A percentile compares a stretch with the other conserved stretches of the same genome.
Conservation (phyloP, 352 stramenopile genomes). For the Peronospora farinosa region DNA sequence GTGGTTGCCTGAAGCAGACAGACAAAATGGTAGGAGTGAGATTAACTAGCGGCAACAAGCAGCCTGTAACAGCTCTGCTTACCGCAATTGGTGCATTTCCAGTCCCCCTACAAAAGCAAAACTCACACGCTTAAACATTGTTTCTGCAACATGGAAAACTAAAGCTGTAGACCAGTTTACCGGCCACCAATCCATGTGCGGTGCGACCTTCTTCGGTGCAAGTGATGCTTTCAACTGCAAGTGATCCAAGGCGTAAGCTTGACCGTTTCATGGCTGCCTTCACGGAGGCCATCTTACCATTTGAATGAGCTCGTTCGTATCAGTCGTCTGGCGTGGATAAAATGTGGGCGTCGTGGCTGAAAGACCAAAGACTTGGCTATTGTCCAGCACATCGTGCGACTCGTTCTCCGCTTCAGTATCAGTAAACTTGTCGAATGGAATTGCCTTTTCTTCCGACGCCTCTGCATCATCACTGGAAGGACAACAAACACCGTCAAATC, state of each 20-base stretch:
- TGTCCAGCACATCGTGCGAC: slow-evolving; percentile 5
- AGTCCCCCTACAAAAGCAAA: slow-evolving; percentile 46
- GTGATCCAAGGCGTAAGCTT: slow-evolving; percentile 6
- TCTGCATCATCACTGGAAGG: slow-evolving; percentile 3
- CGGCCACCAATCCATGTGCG: slow-evolving; percentile 79
- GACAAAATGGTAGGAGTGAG: slow-evolving; percentile 9
- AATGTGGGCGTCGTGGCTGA: slow-evolving; percentile 41
- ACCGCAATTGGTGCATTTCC: slow-evolving; percentile 75
- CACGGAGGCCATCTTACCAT: slow-evolving; percentile 18
- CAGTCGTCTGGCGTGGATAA: slow-evolving; percentile 25
- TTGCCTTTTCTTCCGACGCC: slow-evolving; percentile 10
- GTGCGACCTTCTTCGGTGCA: slow-evolving; percentile 38
- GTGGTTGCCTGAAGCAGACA: slow-evolving; percentile 40
- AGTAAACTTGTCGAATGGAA: not conserved
- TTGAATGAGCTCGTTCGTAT: slow-evolving; percentile 29
- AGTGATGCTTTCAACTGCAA: slow-evolving; percentile 29
- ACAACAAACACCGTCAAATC: slow-evolving; percentile 1
- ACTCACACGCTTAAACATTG: slow-evolving; percentile 15
- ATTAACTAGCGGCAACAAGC: not conserved
- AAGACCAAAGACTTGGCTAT: slow-evolving; percentile 26
- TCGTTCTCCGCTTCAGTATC: slow-evolving; percentile 2
- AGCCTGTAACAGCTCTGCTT: slow-evolving; percentile 4
- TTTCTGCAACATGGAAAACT: slow-evolving; percentile 5
- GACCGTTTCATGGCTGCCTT: not conserved
- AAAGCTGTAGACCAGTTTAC: slow-evolving; percentile 27